These are phyloP conservation scores for Royoungia palumana DNA, from an alignment of 768 basidiomycete genomes.

Conservation along the genomic window DNA sequence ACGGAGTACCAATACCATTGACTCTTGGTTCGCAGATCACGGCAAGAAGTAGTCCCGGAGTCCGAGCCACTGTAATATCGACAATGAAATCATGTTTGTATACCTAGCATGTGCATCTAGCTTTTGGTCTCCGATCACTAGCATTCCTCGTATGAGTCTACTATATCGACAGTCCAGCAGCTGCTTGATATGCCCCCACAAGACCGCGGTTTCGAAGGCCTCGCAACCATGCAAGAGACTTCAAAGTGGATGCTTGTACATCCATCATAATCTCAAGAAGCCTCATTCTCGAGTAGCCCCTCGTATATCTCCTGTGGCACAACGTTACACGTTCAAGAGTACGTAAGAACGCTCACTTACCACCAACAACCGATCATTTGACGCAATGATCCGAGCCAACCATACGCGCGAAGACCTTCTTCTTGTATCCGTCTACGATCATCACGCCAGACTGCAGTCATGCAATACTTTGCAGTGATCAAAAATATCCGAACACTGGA, in stretches of 20 bases:
- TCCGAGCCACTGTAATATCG: not conserved
- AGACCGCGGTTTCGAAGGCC: conserved; percentile 60
- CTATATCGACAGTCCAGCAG: conserved; percentile 55
- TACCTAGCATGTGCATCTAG: not conserved
- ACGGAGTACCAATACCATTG: conserved; percentile 41
- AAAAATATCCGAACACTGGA: conserved; percentile 86
- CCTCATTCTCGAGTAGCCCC: conserved; percentile 46
- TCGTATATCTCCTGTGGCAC: conserved; percentile 55
- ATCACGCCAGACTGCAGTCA: conserved; percentile 73
- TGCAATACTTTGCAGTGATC: conserved; percentile 87
- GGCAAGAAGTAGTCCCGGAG: conserved; percentile 19
- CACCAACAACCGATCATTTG: conserved; percentile 66
- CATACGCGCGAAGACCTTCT: conserved; percentile 45
- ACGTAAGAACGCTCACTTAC: conserved; percentile 40
- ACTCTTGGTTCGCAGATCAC: conserved; percentile 43
- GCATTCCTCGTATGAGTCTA: not conserved
- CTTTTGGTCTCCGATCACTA: not conserved
- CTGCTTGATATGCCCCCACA: conserved; percentile 64
- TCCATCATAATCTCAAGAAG: conserved; percentile 65
- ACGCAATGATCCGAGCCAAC: conserved; percentile 48
- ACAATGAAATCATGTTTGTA: too few relatives aligned
- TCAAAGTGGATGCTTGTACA: conserved; percentile 51
- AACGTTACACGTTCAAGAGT: conserved; percentile 1
- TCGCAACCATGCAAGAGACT: conserved; percentile 58
- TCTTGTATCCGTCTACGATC: conserved; percentile 52